phyloP scores from a whole-genome alignment of 75 land plant species.

The Adiantum capillusveneris region DNA sequence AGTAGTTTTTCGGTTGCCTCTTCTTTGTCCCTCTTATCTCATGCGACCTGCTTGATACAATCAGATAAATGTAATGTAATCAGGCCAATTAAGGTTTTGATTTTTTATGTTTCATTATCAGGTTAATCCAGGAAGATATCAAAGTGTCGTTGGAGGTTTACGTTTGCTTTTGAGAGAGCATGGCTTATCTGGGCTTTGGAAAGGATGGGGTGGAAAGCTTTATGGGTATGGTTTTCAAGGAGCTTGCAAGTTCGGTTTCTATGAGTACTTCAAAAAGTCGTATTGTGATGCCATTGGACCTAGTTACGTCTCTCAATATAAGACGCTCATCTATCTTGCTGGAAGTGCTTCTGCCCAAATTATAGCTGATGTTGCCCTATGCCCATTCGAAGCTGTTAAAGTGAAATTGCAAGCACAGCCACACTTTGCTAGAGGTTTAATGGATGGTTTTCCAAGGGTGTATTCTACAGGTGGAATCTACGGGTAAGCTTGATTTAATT shows the following conservation, averaged over 20 bases:
- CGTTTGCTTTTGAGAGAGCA: slow-evolving; percentile 57
- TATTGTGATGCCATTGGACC: slow-evolving; percentile 49
- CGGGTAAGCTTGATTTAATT: slow-evolving; percentile 44
- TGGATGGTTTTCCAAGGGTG: slow-evolving; percentile 86
- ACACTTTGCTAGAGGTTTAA: slow-evolving; percentile 75
- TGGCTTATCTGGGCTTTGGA: slow-evolving; percentile 79
- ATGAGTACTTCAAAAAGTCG: slow-evolving; percentile 83
- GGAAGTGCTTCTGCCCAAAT: slow-evolving; percentile 87
- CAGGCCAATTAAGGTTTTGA: no score
- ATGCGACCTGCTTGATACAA: neutral
- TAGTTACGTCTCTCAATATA: slow-evolving; percentile 24
- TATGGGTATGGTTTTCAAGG: slow-evolving; percentile 91
- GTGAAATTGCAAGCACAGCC: slow-evolving; percentile 84
- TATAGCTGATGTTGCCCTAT: slow-evolving; percentile 83
- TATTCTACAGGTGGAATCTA: slow-evolving; percentile 59
- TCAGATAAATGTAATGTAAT: no score
- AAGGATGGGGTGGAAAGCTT: slow-evolving; percentile 91
- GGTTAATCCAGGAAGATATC: slow-evolving; percentile 84
- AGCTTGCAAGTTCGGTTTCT: slow-evolving; percentile 85
- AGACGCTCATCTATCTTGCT: slow-evolving; percentile 52
- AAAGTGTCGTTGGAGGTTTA: slow-evolving; percentile 59
- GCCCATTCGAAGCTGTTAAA: slow-evolving; percentile 96
- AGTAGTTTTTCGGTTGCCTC: neutral
- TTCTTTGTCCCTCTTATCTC: neutral
- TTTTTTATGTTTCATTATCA: no score